phyloP scores from a whole-genome alignment of 768 basidiomycete species.

The Amanita rimosa region DNA sequence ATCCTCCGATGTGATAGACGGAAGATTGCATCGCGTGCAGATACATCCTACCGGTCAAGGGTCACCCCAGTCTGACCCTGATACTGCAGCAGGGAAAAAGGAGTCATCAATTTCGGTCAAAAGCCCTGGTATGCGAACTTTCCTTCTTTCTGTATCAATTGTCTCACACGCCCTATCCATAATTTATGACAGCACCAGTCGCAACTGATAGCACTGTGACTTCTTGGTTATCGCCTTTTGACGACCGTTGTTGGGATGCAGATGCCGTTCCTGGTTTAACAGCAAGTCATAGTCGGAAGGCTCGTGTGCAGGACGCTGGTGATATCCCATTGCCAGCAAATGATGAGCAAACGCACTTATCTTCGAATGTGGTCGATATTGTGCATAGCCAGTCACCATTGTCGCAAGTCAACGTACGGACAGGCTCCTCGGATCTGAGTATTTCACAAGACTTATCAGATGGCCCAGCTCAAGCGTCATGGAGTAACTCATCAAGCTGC shows the following conservation, averaged over 20 bases:
- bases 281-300: background rate
- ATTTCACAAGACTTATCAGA: too few species aligned
- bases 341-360: background rate
- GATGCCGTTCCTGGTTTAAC: conserved; percentile 4
- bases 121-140: background rate
- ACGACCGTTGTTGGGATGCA: conserved; percentile 3
- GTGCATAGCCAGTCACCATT: background rate
- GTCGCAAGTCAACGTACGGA: background rate
- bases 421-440: background rate
- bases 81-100: background rate
- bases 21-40: background rate
- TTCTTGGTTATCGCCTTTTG: conserved; percentile 5
- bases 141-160: background rate
- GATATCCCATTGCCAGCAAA: background rate
- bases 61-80: background rate
- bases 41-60: background rate
- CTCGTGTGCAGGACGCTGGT: background rate
- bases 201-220: background rate
- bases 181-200: background rate
- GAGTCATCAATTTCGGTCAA: background rate
- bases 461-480: background rate
- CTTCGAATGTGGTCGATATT: background rate
- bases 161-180: background rate
- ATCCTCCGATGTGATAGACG: background rate
- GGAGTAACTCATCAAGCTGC: background rate